Conservation (phyloP, 306 rosid species). For the Vicia faba region DNA sequence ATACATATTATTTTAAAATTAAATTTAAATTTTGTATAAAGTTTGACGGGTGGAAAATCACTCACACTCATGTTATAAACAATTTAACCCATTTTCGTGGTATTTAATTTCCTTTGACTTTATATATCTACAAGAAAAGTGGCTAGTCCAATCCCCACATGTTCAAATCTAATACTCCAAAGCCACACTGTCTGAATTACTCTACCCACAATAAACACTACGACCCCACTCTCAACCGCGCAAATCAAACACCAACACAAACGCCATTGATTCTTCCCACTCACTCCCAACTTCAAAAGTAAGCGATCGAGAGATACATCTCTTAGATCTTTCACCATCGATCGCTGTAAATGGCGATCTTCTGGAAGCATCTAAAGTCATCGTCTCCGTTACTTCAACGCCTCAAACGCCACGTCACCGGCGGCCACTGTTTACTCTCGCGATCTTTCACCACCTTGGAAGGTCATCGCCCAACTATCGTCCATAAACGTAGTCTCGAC, state of each 20-base stretch:
- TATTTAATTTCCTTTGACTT: too few species aligned
- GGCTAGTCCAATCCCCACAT: background rate
- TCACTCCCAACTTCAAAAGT: background rate
- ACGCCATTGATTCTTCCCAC: background rate
- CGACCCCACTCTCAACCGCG: constrained; percentile 1
- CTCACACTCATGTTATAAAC: too few species aligned
- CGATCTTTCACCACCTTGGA: constrained; percentile 79
- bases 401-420: constrained; percentile 44
- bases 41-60: too few species aligned
- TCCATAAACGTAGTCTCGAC: constrained; percentile 93
- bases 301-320: background rate
- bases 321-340: background rate
- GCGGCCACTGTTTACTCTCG: constrained; percentile 23
- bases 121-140: background rate
- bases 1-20: too few species aligned
- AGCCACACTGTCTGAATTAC: background rate
- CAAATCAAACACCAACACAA: background rate
- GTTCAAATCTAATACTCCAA: background rate
- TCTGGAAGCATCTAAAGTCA: constrained; percentile 54
- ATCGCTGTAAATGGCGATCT: constrained; percentile 50
- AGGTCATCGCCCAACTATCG: constrained; percentile 82
- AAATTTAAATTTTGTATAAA: too few species aligned
- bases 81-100: too few species aligned
- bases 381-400: constrained; percentile 59
- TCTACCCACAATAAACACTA: background rate